Conservation (phyloP, 352 stramenopile species). For the Globisporangium apiculatum region DNA sequence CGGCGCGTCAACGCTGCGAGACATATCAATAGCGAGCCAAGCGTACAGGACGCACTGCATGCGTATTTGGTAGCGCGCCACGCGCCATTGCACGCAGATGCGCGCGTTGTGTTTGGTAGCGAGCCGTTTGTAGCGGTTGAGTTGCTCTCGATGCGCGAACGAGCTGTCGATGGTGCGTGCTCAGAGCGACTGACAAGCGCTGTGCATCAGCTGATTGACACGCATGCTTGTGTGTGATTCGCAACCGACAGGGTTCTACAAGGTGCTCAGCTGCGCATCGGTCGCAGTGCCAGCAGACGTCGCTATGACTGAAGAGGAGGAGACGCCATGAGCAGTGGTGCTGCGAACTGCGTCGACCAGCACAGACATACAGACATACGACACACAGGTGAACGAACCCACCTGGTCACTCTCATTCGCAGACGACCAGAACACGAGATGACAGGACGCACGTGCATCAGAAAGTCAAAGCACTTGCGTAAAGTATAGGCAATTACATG, state of each 20-base stretch:
- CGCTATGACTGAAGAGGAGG: too few species aligned
- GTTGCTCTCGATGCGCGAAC: not conserved
- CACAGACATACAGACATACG: too few species aligned
- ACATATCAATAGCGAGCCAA: not conserved
- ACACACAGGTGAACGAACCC: too few species aligned
- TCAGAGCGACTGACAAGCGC: too few species aligned
- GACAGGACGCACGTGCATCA: too few species aligned
- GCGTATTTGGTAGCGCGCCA: not conserved
- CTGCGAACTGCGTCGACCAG: too few species aligned
- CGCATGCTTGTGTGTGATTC: not conserved
- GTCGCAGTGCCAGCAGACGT: not conserved
- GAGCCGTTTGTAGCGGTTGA: not conserved
- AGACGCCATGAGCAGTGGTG: too few species aligned
- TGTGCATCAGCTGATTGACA: not conserved
- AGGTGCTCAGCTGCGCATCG: not conserved
- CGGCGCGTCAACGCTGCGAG: slow-evolving; percentile 13
- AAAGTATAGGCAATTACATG: too few species aligned
- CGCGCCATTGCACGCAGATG: not conserved
- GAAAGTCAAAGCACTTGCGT: too few species aligned
- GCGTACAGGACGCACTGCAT: not conserved
- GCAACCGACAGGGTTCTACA: not conserved
- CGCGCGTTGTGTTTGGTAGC: not conserved
- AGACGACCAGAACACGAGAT: too few species aligned
- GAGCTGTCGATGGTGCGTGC: not conserved
- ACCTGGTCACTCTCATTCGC: too few species aligned